These are phyloP conservation scores for Geotrichum histeridarum DNA, from an alignment of 1,139 yeast genomes.

Conservation along the genomic window DNA sequence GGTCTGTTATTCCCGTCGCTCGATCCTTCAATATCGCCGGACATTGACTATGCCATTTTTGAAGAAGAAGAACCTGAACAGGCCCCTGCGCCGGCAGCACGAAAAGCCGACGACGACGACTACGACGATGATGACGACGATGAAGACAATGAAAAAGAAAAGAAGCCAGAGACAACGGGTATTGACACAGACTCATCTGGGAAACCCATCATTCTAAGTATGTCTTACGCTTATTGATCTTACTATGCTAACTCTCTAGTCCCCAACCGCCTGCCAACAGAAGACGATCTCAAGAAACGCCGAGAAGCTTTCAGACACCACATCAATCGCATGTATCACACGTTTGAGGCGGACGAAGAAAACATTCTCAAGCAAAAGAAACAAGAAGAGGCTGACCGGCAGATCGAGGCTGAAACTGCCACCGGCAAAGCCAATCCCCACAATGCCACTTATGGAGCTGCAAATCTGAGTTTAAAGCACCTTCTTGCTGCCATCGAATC, in stretches of 20 bases:
- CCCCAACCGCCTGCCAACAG: constrained; percentile 20
- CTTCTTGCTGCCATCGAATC: constrained; percentile 71
- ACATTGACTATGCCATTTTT: constrained; percentile 30
- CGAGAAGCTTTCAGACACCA: constrained; percentile 18
- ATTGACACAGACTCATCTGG: constrained; percentile 11
- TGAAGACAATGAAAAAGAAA: constrained; percentile 18
- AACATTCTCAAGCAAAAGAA: constrained; percentile 71
- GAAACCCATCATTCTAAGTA: constrained; percentile 19
- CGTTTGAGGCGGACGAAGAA: constrained; percentile 77
- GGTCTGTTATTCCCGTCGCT: constrained; percentile 32
- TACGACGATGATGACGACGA: constrained; percentile 30
- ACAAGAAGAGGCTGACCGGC: constrained; percentile 73
- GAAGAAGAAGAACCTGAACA: constrained; percentile 30
- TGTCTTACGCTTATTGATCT: constrained; percentile 14
- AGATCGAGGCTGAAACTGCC: constrained; percentile 46
- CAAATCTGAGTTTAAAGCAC: constrained; percentile 75
- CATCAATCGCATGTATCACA: constrained; percentile 55
- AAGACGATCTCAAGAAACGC: constrained; percentile 24
- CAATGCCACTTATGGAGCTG: constrained; percentile 66
- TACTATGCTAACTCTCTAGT: constrained; percentile 11
- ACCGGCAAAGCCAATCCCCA: constrained; percentile 22
- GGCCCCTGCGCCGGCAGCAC: constrained; percentile 7
- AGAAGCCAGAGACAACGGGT: constrained; percentile 11
- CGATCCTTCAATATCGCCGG: constrained; percentile 25
- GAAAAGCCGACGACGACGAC: constrained; percentile 31